phyloP scores from a whole-genome alignment of 257 asterid genomes.

The Fraxinus pennsylvanica region DNA sequence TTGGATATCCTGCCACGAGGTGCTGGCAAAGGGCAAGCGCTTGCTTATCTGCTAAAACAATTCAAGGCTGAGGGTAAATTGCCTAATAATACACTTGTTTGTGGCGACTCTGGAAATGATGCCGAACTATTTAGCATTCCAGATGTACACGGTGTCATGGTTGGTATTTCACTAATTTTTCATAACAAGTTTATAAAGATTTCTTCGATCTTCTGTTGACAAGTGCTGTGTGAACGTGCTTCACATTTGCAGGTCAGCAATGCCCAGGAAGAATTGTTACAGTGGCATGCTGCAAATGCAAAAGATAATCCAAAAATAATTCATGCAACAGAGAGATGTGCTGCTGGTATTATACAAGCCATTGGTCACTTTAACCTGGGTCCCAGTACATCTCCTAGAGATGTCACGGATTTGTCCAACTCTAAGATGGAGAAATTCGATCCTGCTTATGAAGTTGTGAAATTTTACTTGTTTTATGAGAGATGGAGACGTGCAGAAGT shows the following conservation, averaged over 20 bases:
- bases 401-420: constrained; percentile 58
- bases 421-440: constrained; percentile 66
- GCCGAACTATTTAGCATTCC: constrained; percentile 91
- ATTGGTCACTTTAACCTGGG: constrained; percentile 91
- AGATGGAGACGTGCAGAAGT: constrained; percentile 94
- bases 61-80: constrained; percentile 62
- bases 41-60: constrained; percentile 83
- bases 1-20: constrained; percentile 94
- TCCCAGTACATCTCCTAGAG: constrained; percentile 81
- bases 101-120: constrained; percentile 98
- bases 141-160: constrained; percentile 95
- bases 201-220: constrained; percentile 11
- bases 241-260: constrained; percentile 69
- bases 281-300: constrained; percentile 91
- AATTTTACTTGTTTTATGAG: constrained; percentile 71
- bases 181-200: constrained; percentile 20
- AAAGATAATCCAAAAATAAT: constrained; percentile 77
- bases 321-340: constrained; percentile 95
- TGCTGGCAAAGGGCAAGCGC: constrained; percentile 99
- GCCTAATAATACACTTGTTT: constrained; percentile 85
- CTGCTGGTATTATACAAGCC: constrained; percentile 94
- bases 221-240: constrained; percentile 13
- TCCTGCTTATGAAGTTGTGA: constrained; percentile 89
- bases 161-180: constrained; percentile 37
- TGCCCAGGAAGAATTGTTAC: constrained; percentile 95